phyloP scores from a whole-genome alignment of 139 green algal species.

The Chlamydomonas urium region DNA sequence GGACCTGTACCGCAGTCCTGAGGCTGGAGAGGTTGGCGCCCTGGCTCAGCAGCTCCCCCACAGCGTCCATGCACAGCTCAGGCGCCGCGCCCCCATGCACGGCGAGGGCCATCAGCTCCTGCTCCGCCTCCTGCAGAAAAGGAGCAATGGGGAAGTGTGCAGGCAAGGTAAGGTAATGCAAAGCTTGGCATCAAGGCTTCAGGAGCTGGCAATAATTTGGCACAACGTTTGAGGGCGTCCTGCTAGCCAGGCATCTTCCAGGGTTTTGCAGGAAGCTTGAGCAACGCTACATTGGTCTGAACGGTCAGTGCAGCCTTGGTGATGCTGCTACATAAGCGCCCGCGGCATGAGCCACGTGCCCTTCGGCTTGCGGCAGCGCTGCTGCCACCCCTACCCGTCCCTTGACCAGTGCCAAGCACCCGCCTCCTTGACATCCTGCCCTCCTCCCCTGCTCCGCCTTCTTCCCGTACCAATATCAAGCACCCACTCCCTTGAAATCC shows the following conservation, averaged over 20 bases:
- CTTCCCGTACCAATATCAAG: too few relatives aligned
- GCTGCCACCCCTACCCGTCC: not conserved
- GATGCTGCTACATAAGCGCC: too few relatives aligned
- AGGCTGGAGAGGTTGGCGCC: not conserved
- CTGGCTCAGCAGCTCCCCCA: not conserved
- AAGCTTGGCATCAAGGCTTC: not conserved
- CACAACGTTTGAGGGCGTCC: not conserved
- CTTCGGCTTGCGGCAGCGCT: not conserved
- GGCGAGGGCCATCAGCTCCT: not conserved
- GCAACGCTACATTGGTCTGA: too few relatives aligned
- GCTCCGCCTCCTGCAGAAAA: not conserved
- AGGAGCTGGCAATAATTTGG: not conserved
- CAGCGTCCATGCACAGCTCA: not conserved
- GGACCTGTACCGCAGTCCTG: not conserved
- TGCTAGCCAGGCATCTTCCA: not conserved
- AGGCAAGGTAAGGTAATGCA: not conserved
- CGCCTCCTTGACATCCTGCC: not conserved
- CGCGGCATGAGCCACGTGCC: not conserved
- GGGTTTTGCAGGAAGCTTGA: not conserved
- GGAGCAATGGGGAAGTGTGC: not conserved
- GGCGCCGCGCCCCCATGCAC: not conserved
- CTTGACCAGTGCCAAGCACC: not conserved
- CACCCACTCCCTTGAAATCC: too few relatives aligned
- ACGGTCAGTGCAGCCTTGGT: too few relatives aligned
- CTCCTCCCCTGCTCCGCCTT: too few relatives aligned